Conservation (phyloP, 2,329 filamentous ascomycete species). For the Beauveria brongniartii region DNA sequence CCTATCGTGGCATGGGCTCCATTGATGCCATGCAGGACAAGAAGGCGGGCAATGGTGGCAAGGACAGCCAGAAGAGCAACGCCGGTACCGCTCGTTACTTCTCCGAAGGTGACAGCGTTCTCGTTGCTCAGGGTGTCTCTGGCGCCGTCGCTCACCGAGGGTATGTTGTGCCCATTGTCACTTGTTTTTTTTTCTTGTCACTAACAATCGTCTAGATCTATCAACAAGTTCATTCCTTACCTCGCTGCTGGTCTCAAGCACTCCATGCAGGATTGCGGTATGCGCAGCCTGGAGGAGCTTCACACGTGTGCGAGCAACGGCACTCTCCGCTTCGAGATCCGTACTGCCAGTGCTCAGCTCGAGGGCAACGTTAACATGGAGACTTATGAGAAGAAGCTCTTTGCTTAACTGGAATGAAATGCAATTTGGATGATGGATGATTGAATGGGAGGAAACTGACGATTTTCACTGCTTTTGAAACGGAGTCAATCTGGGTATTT, state of each 20-base stretch:
- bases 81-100: conserved; percentile 97
- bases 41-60: conserved; percentile 72
- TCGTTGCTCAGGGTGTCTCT: conserved; percentile 94
- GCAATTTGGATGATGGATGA: conserved; percentile 2
- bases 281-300: conserved; percentile 69
- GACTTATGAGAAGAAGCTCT: conserved; percentile 99
- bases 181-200: background rate
- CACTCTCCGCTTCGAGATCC: conserved; percentile 81
- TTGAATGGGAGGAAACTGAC: background rate
- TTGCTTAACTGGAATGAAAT: conserved; percentile 52
- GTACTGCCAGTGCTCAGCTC: conserved; percentile 87
- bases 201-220: conserved; percentile 48
- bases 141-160: conserved; percentile 74
- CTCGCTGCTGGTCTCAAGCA: conserved; percentile 93
- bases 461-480: conserved; percentile 2
- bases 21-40: conserved; percentile 99
- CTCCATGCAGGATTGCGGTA: conserved; percentile 91
- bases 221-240: conserved; percentile 95
- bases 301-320: conserved; percentile 68
- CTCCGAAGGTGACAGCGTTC: conserved; percentile 87
- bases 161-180: conserved; percentile 25
- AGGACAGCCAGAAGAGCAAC: conserved; percentile 72
- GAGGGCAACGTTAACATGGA: conserved; percentile 98
- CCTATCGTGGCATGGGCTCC: conserved; percentile 97
- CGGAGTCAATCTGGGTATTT: conserved; percentile 9